Conservation (phyloP, 2,329 filamentous ascomycete species). For the Trichoderma harzianum region DNA sequence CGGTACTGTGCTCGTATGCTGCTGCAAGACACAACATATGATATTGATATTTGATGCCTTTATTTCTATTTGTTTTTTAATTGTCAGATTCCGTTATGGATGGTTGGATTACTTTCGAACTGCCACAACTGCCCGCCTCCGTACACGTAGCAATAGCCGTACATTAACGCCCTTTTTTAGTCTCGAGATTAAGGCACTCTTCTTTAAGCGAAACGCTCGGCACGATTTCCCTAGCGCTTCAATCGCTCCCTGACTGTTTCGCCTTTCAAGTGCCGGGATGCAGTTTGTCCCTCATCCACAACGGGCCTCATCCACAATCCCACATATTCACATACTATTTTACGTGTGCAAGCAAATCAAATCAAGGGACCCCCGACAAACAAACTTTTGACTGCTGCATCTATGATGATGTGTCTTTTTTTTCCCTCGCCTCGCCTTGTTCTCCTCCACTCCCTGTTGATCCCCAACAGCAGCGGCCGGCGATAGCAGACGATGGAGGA, state of each 20-base stretch:
- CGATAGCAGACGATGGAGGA: not conserved
- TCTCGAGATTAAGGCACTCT: not conserved
- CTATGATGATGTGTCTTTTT: not conserved
- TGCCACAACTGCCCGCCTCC: not conserved
- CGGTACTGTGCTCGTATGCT: not conserved
- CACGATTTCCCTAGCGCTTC: not conserved
- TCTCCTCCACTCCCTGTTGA: not conserved
- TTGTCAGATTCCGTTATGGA: not conserved
- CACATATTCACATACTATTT: not conserved
- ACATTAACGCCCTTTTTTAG: not conserved
- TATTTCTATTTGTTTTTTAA: not conserved
- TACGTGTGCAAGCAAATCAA: not conserved
- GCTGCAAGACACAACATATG: not conserved
- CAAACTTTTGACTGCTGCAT: not conserved
- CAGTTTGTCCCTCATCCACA: not conserved
- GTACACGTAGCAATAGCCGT: not conserved
- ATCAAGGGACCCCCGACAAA: not conserved
- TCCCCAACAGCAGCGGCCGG: not conserved
- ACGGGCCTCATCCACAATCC: not conserved
- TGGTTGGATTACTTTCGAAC: not conserved
- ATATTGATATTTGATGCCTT: not conserved
- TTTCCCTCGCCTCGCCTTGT: not conserved
- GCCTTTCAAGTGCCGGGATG: not conserved
- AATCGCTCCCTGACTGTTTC: not conserved
- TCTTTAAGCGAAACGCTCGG: not conserved